These are phyloP conservation scores for Lipomyces starkeyi DNA, from an alignment of 805 yeast genomes.

Conservation along the genomic window DNA sequence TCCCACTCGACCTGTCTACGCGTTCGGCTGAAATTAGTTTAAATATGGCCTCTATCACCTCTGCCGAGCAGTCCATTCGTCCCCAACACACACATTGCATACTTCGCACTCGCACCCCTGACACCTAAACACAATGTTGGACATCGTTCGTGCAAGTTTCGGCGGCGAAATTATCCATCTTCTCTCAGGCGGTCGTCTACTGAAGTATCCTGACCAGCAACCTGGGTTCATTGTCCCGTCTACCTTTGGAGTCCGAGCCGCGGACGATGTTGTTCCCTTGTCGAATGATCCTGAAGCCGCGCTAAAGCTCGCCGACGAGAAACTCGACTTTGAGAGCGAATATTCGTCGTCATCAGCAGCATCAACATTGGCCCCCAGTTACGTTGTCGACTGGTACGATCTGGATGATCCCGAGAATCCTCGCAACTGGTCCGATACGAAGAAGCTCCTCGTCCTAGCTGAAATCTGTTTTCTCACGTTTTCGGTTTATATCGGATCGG, in stretches of 20 bases:
- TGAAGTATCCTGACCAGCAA: slow-evolving; percentile 23
- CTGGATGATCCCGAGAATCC: slow-evolving; percentile 50
- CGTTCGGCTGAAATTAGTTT: no score
- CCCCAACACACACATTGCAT: no score
- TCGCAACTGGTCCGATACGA: slow-evolving; percentile 57
- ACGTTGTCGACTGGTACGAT: slow-evolving; percentile 21
- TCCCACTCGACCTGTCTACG: no score
- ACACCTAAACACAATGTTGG: no score
- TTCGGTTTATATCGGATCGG: slow-evolving; percentile 62
- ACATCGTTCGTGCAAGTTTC: slow-evolving; percentile 10
- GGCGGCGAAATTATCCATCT: slow-evolving; percentile 20
- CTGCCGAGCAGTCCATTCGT: no score
- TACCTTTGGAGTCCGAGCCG: not conserved
- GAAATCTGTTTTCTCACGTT: slow-evolving; percentile 55
- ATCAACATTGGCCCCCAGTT: no score
- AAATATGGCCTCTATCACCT: no score
- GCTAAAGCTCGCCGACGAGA: not conserved
- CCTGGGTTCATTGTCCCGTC: slow-evolving; percentile 23
- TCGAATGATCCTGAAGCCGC: not conserved
- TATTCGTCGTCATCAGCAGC: not conserved
- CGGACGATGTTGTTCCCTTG: not conserved
- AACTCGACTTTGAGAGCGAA: not conserved
- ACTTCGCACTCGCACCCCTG: no score
- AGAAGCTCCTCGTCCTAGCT: slow-evolving; percentile 50
- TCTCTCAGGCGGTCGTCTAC: slow-evolving; percentile 24